These are phyloP conservation scores for Diplocarpon mali DNA, from an alignment of 2,329 filamentous ascomycete species.

Conservation along the genomic window DNA sequence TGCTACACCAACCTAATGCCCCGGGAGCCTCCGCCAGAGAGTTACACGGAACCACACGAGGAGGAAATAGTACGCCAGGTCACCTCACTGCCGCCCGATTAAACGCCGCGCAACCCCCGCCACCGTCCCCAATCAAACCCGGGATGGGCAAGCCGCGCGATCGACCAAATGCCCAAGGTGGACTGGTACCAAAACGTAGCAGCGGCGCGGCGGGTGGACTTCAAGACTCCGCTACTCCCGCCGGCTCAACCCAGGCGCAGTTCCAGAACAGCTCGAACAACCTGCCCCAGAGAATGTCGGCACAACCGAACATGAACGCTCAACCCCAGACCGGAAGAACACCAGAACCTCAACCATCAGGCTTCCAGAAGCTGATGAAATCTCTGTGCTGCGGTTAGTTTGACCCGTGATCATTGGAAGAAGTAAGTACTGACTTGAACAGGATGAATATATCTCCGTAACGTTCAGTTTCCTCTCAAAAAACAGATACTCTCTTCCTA, in stretches of 20 bases:
- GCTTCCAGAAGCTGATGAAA: slow-evolving; percentile 89
- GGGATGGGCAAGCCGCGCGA: slow-evolving; percentile 60
- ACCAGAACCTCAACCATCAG: slow-evolving; percentile 63
- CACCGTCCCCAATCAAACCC: slow-evolving; percentile 72
- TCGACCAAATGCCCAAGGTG: slow-evolving; percentile 70
- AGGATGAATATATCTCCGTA: slow-evolving; percentile 23
- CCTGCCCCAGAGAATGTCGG: slow-evolving; percentile 54
- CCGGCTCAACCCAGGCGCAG: slow-evolving; percentile 87
- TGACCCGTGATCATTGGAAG: slow-evolving; percentile 6
- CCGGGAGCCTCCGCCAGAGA: slow-evolving; percentile 79
- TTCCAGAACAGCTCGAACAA: slow-evolving; percentile 95
- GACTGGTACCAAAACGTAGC: slow-evolving; percentile 62
- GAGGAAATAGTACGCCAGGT: slow-evolving; percentile 43
- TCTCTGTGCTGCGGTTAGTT: slow-evolving; percentile 75
- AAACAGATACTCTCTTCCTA: slow-evolving; percentile 13
- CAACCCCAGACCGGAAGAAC: slow-evolving; percentile 44
- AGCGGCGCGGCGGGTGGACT: slow-evolving; percentile 59
- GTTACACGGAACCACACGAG: slow-evolving; percentile 63
- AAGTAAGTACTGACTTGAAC: slow-evolving; percentile 12
- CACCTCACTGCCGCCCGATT: slow-evolving; percentile 73
- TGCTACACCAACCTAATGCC: slow-evolving; percentile 67
- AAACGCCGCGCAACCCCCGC: slow-evolving; percentile 87
- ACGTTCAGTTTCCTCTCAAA: slow-evolving; percentile 3
- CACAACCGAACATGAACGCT: slow-evolving; percentile 48
- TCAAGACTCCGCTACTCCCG: slow-evolving; percentile 70